A percentile compares a stretch with the other conserved stretches of the same genome.
Evolutionary conservation across 2,329 filamentous ascomycete species (phyloP).

Genomic region (Sclerotinia trifoliorum): DNA sequence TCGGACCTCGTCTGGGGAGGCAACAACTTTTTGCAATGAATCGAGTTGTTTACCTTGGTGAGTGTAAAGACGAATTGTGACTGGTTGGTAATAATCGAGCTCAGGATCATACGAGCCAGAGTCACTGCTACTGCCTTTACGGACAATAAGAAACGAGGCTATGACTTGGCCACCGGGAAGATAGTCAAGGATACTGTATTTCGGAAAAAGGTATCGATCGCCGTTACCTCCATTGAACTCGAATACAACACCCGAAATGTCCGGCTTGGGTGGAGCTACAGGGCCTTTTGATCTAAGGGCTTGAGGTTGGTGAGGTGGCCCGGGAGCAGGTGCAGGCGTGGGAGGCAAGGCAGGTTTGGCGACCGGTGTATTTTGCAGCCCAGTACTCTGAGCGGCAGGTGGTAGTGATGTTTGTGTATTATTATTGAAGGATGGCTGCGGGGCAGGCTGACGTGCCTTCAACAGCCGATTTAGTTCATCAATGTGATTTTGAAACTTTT

Average conservation of each 20-base stretch:
- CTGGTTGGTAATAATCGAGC: constrained; percentile 73
- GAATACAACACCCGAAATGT: constrained; percentile 65
- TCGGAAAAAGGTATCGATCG: constrained; percentile 76
- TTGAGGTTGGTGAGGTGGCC: constrained; percentile 46
- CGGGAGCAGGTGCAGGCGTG: constrained; percentile 31
- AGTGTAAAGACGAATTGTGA: constrained; percentile 61
- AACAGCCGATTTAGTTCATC: constrained; percentile 69
- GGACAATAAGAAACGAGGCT: constrained; percentile 74
- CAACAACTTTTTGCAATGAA: constrained; percentile 59
- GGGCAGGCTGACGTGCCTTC: constrained; percentile 58
- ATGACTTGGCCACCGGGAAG: constrained; percentile 60
- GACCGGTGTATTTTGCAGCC: constrained; percentile 26
- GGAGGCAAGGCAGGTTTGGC: constrained; percentile 23
- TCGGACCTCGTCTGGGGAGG: constrained; percentile 60
- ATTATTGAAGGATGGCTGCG: constrained; percentile 29
- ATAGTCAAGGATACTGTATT: constrained; percentile 73
- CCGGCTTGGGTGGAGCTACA: constrained; percentile 53
- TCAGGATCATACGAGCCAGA: constrained; percentile 58
- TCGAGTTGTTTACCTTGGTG: constrained; percentile 57
- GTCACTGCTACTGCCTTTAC: constrained; percentile 66
- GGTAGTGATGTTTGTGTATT: constrained; percentile 28
- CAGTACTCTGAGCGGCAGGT: constrained; percentile 23
- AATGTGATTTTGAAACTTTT: constrained; percentile 76
- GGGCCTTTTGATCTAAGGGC: constrained; percentile 61
- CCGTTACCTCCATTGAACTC: constrained; percentile 66